Percentiles rank a stretch among this genome's conserved stretches.
phyloP scores from a whole-genome alignment of 495 filamentous ascomycete species.

The Aspergillus mulundensis region DNA sequence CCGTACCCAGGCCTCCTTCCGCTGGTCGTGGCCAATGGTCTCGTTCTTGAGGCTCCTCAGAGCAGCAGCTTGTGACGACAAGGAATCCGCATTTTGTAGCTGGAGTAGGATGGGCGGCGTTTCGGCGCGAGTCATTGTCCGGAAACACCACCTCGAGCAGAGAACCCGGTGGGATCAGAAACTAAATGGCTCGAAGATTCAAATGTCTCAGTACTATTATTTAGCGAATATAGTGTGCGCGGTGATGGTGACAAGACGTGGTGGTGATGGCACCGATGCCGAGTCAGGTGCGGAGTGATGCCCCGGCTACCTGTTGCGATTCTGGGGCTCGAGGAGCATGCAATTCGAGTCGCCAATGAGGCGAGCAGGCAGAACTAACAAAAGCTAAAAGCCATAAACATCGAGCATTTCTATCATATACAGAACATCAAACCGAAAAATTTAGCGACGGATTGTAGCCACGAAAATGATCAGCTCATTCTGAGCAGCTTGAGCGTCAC shows the following conservation, averaged over 20 bases:
- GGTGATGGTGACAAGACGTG: background rate
- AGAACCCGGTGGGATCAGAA: background rate
- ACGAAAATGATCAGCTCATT: background rate
- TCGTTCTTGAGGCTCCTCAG: constrained; percentile 81
- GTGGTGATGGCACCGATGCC: background rate
- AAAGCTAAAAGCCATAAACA: background rate
- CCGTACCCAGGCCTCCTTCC: constrained; percentile 72
- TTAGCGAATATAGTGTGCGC: too few relatives aligned
- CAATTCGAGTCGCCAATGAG: background rate
- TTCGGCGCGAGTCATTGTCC: constrained; percentile 46
- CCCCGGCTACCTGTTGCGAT: background rate
- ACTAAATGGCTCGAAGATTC: background rate
- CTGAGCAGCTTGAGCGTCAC: background rate
- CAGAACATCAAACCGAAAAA: background rate
- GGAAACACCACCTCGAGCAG: constrained; percentile 32
- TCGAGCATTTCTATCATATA: background rate
- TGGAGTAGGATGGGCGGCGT: constrained; percentile 56
- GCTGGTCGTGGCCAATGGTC: constrained; percentile 79
- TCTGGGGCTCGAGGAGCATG: background rate
- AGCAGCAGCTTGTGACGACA: constrained; percentile 56
- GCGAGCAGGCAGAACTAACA: background rate
- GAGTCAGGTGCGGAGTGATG: constrained; percentile 1
- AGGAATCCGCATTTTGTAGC: constrained; percentile 56
- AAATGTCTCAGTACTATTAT: background rate
- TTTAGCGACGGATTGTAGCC: background rate